phyloP scores from a whole-genome alignment of 192 early-diverging fungal genomes.

The Coemansia sp. region DNA sequence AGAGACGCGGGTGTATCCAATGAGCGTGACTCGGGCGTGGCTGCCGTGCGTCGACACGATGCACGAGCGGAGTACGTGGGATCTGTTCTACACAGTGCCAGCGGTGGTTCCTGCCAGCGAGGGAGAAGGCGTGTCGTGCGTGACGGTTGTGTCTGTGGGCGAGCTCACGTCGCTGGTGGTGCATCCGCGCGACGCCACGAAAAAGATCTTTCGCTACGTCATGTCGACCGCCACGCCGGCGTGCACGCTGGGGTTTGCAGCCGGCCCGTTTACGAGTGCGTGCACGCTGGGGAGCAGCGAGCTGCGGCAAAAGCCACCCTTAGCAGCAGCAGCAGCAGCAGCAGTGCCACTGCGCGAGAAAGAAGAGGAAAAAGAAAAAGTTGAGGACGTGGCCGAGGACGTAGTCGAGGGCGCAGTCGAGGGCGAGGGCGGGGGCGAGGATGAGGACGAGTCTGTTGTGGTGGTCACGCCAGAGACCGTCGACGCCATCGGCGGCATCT shows the following conservation, averaged over 20 bases:
- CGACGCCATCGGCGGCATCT: conserved; percentile 61
- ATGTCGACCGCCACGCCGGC: conserved; percentile 70
- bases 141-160: conserved; percentile 64
- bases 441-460: not conserved
- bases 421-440: conserved; percentile 4
- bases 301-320: conserved; percentile 5
- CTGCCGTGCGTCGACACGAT: conserved; percentile 77
- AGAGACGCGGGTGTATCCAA: conserved; percentile 63
- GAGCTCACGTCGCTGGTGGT: conserved; percentile 68
- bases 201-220: conserved; percentile 71
- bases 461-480: conserved; percentile 13
- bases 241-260: conserved; percentile 72
- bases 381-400: not conserved
- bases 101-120: too few relatives aligned
- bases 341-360: not conserved
- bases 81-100: conserved; percentile 74
- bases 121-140: conserved; percentile 15
- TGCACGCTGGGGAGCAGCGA: conserved; percentile 40
- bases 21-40: conserved; percentile 71
- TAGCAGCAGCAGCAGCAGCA: not conserved
- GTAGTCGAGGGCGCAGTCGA: not conserved
- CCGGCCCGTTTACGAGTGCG: conserved; percentile 63
- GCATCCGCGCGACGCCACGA: conserved; percentile 61
- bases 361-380: conserved; percentile 7
- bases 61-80: conserved; percentile 76